These are phyloP conservation scores for Persicaria tinctoria DNA, from an alignment of 148 eudicot species.

Conservation along the genomic window DNA sequence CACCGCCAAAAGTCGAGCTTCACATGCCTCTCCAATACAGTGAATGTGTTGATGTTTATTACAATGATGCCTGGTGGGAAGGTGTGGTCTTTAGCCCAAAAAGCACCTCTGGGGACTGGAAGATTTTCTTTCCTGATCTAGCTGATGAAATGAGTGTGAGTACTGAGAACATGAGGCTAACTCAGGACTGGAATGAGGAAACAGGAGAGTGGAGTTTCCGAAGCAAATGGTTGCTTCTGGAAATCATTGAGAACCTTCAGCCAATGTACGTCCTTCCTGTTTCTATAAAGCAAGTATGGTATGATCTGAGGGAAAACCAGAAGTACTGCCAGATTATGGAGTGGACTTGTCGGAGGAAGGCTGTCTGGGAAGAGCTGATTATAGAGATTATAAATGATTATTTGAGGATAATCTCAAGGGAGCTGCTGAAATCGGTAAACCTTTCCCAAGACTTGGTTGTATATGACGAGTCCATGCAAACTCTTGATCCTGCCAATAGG, in stretches of 20 bases:
- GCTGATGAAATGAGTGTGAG: constrained; percentile 47
- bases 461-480: constrained; percentile 19
- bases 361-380: constrained; percentile 43
- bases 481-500: constrained; percentile 16
- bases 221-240: constrained; percentile 72
- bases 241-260: constrained; percentile 41
- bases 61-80: constrained; percentile 94
- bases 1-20: constrained; percentile 22
- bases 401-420: constrained; percentile 29
- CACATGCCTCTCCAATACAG: constrained; percentile 38
- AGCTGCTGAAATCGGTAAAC: constrained; percentile 22
- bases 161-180: constrained; percentile 31
- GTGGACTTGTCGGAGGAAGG: constrained; percentile 44
- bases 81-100: constrained; percentile 72
- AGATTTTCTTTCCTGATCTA: constrained; percentile 78
- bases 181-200: constrained; percentile 70
- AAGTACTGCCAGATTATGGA: constrained; percentile 39
- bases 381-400: constrained; percentile 35
- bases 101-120: constrained; percentile 29
- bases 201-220: constrained; percentile 58
- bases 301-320: constrained; percentile 44
- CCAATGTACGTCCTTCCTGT: constrained; percentile 37
- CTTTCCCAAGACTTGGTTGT: constrained; percentile 19
- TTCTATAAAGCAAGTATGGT: constrained; percentile 84
- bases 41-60: constrained; percentile 65